Percentiles rank a stretch among this genome's conserved stretches.
These are phyloP conservation scores for Durusdinium trenchii DNA, from an alignment of 73 alveolate species.

Conservation along the genomic window DNA sequence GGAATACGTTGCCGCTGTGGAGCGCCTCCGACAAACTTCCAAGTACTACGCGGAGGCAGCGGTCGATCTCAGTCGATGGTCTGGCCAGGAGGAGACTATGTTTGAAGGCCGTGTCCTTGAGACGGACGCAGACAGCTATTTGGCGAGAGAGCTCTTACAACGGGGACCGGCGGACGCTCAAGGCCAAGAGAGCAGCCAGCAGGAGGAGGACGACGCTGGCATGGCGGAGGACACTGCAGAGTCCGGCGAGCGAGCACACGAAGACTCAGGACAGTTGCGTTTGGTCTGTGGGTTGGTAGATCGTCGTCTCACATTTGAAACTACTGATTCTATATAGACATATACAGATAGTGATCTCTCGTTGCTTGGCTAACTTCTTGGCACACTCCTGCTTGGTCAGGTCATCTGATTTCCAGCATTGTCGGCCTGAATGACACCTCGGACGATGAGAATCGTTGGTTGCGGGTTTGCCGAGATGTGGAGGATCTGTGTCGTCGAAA, in stretches of 20 bases:
- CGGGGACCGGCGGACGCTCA: not conserved
- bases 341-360: too few relatives aligned
- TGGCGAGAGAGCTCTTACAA: not conserved
- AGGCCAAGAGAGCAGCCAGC: not conserved
- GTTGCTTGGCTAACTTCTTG: too few relatives aligned
- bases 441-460: constrained; percentile 9
- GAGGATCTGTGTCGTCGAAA: not conserved
- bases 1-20: not conserved
- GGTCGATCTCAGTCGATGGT: not conserved
- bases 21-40: not conserved
- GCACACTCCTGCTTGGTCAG: too few relatives aligned
- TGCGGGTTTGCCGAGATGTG: too few relatives aligned
- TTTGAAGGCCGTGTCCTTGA: not conserved
- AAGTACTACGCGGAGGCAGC: not conserved
- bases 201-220: too few relatives aligned
- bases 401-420: not conserved
- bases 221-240: too few relatives aligned
- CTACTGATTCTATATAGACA: too few relatives aligned
- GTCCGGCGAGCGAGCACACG: too few relatives aligned
- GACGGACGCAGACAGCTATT: constrained; percentile 6
- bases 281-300: too few relatives aligned
- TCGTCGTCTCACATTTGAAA: too few relatives aligned
- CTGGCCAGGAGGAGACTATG: not conserved
- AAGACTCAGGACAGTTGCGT: too few relatives aligned
- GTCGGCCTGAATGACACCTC: not conserved